Evolutionary conservation across 1,284 basidiomycete genomes (phyloP).

Genomic region (Microbotryomycetes sp.): DNA sequence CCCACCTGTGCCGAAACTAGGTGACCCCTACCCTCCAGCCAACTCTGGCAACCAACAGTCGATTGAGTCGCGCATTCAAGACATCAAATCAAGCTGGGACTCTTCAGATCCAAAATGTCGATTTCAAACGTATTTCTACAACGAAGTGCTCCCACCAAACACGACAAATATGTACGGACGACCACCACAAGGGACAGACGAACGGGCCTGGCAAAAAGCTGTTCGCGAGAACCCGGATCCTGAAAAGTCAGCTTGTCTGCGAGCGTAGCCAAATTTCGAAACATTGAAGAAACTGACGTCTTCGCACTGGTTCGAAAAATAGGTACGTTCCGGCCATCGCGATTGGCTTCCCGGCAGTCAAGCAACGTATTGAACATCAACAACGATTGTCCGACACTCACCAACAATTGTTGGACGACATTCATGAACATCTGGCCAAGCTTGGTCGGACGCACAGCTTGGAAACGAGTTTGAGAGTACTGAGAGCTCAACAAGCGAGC

Average conservation of each 20-base stretch:
- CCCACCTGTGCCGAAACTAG: conserved; percentile 17
- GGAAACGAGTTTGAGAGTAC: conserved; percentile 12
- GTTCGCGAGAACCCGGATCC: conserved; percentile 29
- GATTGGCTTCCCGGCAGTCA: conserved; percentile 25
- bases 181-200: conserved; percentile 17
- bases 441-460: conserved; percentile 14
- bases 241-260: conserved; percentile 10
- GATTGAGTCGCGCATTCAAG: conserved; percentile 17
- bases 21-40: conserved; percentile 14
- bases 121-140: conserved; percentile 31
- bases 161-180: conserved; percentile 5
- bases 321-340: conserved; percentile 28
- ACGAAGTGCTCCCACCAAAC: conserved; percentile 8
- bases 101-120: conserved; percentile 14
- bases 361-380: conserved; percentile 21
- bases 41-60: conserved; percentile 2
- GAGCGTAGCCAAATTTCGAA: neutral
- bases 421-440: conserved; percentile 14
- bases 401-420: conserved; percentile 13
- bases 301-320: neutral
- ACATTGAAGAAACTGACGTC: neutral
- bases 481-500: conserved; percentile 16
- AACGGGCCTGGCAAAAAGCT: conserved; percentile 20
- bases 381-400: conserved; percentile 1
- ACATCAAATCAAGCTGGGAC: conserved; percentile 21